Base-by-base conservation (phyloP, 129 eudicot genomes). In the Ambrosia trifida region DNA sequence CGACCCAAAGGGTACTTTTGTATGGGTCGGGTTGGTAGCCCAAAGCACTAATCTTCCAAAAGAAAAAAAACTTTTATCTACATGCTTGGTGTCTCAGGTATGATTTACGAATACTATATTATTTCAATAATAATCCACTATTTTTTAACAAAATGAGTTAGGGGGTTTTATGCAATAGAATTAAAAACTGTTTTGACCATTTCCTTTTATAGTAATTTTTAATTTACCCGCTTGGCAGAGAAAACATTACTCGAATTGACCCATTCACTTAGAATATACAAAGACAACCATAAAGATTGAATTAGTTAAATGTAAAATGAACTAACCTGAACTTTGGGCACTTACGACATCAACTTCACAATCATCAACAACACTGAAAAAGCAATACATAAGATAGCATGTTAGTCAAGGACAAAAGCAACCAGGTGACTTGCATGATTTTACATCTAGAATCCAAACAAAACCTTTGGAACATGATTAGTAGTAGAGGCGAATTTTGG, bases 301-400 rank as follows among this genome's bases (percentile, higher is more conserved):
- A 81, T 30, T 24, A 35, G 52, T 14, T 60, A 56, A 66, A 20
- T 13, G 17, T 14, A 47, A 49, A 67, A 20, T 24, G 31, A 64
- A 57, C 75, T 70, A 35, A 93, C 98, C 96, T 87, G 90, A 82
- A 78, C 63, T 80, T 68, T 65, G 77, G 35, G 68, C 61, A 70
- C 63, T 76, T 43, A 78, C 35, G 63, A 32, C 72, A 46, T 79
- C 85, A 54, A 68, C 78, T 62, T 83, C 84, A 7, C 52, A 67
- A 68, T 89, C 96, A 82, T 89, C 96, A 49, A 87, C 91, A 66
- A 93, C 98, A 74, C 98, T 93, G 98, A 0, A 81, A 85, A 78
- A 72, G 58, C 30, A 51, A 58, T 17, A 72, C 51, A 62, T 44
- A 67, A 50, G 13, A 69, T 40, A 38, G 67, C 12, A 46, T 56